These are phyloP conservation scores for Cyberlindnera xishuangbannaensis DNA, from an alignment of 805 yeast genomes.

Conservation along the genomic window DNA sequence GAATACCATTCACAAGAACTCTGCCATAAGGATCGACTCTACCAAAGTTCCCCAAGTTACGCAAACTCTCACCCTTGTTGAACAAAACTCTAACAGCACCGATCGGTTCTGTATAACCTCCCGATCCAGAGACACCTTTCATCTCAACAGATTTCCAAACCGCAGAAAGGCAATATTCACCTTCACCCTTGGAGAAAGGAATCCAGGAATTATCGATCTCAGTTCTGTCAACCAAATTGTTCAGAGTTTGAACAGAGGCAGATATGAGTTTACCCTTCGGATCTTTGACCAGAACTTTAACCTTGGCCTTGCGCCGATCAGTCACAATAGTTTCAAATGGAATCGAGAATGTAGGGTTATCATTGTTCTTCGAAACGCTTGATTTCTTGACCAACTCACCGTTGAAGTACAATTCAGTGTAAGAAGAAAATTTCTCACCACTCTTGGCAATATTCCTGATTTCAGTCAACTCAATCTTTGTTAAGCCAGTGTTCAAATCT, in stretches of 20 bases:
- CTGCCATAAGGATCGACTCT: constrained; percentile 89
- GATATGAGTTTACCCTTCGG: constrained; percentile 53
- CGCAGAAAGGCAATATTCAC: constrained; percentile 65
- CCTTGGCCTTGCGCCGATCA: constrained; percentile 65
- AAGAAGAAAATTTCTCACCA: constrained; percentile 54
- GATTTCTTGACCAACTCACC: constrained; percentile 57
- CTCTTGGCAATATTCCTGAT: constrained; percentile 40
- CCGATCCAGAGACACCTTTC: constrained; percentile 58
- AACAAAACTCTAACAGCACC: constrained; percentile 80
- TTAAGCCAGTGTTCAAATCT: constrained; percentile 90
- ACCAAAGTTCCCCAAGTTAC: constrained; percentile 85
- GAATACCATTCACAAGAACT: constrained; percentile 68
- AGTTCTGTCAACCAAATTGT: constrained; percentile 63
- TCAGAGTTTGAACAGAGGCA: constrained; percentile 51
- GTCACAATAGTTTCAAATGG: constrained; percentile 62
- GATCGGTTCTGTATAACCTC: constrained; percentile 89
- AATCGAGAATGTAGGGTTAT: constrained; percentile 62
- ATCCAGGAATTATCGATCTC: constrained; percentile 78
- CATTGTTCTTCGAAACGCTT: constrained; percentile 49
- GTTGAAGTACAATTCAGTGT: constrained; percentile 65
- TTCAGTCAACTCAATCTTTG: constrained; percentile 57
- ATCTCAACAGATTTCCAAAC: constrained; percentile 85
- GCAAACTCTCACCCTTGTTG: constrained; percentile 64
- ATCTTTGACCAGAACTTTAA: constrained; percentile 62
- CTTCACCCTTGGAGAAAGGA: constrained; percentile 60